Evolutionary conservation across 805 yeast species (phyloP).

Genomic region (Ogataea paraovalis): DNA sequence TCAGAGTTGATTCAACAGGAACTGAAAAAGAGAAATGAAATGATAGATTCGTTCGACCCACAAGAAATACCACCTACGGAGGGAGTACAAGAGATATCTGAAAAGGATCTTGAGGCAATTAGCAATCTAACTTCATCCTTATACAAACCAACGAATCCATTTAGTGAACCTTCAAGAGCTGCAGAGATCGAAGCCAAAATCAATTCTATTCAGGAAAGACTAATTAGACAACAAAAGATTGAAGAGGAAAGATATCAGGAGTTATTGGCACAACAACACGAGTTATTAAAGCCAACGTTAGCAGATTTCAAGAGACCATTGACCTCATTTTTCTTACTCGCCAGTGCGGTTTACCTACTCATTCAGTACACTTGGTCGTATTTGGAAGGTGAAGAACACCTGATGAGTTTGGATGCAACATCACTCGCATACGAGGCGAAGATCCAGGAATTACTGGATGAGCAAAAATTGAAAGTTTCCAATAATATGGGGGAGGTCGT

Average conservation of each 20-base stretch:
- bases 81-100: constrained; percentile 1
- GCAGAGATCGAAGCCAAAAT: constrained; percentile 27
- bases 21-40: background rate
- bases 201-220: constrained; percentile 20
- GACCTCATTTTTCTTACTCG: constrained; percentile 29
- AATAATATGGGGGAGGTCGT: background rate
- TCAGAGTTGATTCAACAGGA: background rate
- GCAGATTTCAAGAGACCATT: constrained; percentile 33
- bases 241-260: constrained; percentile 20
- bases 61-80: background rate
- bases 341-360: constrained; percentile 29
- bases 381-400: constrained; percentile 29
- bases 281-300: constrained; percentile 26
- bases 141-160: constrained; percentile 29
- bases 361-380: constrained; percentile 32
- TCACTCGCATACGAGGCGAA: constrained; percentile 22
- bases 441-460: constrained; percentile 26
- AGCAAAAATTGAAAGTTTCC: constrained; percentile 13
- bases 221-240: constrained; percentile 20
- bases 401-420: constrained; percentile 20
- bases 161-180: constrained; percentile 26
- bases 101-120: constrained; percentile 16
- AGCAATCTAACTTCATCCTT: constrained; percentile 17
- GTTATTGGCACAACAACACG: constrained; percentile 15
- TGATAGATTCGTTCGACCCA: background rate